Evolutionary conservation across 2,329 filamentous ascomycete species (phyloP).

Genomic region (Neurospora sp.): DNA sequence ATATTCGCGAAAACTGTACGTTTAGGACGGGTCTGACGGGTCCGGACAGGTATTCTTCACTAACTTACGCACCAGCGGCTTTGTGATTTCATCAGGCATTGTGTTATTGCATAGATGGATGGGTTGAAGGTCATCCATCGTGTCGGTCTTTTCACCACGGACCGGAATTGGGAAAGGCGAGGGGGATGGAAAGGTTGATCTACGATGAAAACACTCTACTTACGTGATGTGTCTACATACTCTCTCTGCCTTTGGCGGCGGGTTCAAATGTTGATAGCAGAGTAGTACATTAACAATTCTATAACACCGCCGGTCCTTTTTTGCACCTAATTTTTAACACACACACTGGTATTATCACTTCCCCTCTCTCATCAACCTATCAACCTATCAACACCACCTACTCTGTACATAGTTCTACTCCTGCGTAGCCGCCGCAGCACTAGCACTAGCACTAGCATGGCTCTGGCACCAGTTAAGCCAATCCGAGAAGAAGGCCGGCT

Average conservation of each 20-base stretch:
- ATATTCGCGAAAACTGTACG: background rate
- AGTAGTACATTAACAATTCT: background rate
- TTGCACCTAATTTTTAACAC: background rate
- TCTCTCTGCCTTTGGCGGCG: background rate
- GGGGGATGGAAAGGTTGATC: background rate
- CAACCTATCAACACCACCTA: background rate
- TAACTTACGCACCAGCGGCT: background rate
- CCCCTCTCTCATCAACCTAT: background rate
- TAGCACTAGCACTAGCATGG: slow-evolving; percentile 12
- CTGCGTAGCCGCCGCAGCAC: slow-evolving; percentile 1
- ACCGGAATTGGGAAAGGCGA: background rate
- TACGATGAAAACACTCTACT: background rate
- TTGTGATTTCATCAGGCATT: background rate
- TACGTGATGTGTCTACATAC: background rate
- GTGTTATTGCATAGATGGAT: background rate
- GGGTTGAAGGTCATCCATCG: background rate
- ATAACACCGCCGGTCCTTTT: background rate
- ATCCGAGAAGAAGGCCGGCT: slow-evolving; percentile 57
- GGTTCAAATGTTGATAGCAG: background rate
- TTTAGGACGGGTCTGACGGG: background rate
- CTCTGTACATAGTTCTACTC: background rate
- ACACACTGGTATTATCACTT: background rate
- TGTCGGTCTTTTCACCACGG: background rate
- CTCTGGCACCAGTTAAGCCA: slow-evolving; percentile 59
- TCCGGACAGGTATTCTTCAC: background rate